Evolutionary conservation across 129 eudicot species (phyloP).

Genomic region (Flaveria bidentis): DNA sequence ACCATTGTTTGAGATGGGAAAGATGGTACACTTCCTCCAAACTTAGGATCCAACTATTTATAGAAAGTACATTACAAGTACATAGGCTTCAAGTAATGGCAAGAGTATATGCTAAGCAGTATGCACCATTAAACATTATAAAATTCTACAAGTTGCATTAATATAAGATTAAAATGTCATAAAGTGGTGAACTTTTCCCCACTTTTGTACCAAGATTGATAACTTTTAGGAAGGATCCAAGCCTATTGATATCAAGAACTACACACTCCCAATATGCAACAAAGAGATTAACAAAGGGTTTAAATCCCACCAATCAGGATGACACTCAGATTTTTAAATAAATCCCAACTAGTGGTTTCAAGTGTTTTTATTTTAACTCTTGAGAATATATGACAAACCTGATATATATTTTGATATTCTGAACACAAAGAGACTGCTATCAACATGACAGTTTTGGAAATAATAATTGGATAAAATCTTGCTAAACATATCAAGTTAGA

Average conservation of each 20-base stretch:
- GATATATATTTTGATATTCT: slow-evolving; percentile 1
- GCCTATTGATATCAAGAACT: slow-evolving; percentile 17
- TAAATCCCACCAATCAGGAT: slow-evolving; percentile 16
- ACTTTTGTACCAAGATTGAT: slow-evolving; percentile 29
- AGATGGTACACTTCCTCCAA: slow-evolving; percentile 15
- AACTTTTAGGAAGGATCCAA: slow-evolving; percentile 21
- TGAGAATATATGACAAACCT: slow-evolving; percentile 14
- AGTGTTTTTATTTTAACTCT: slow-evolving; percentile 6
- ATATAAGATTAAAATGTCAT: slow-evolving; percentile 28
- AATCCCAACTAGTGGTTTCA: slow-evolving; percentile 16
- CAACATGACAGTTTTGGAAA: slow-evolving; percentile 30
- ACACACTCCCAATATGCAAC: slow-evolving; percentile 30
- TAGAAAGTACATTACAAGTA: slow-evolving; percentile 28
- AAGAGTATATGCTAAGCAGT: slow-evolving; percentile 28
- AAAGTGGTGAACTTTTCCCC: slow-evolving; percentile 24
- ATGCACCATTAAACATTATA: slow-evolving; percentile 24
- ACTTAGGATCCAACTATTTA: slow-evolving; percentile 26
- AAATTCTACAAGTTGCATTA: slow-evolving; percentile 33
- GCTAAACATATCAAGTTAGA: slow-evolving; percentile 24
- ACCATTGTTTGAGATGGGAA: slow-evolving; percentile 32
- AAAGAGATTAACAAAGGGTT: slow-evolving; percentile 19
- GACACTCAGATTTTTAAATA: slow-evolving; percentile 19
- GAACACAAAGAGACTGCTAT: slow-evolving; percentile 11
- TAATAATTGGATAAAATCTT: slow-evolving; percentile 23
- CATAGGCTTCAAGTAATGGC: slow-evolving; percentile 21